These are phyloP conservation scores for Lentinula boryana DNA, from an alignment of 768 basidiomycete genomes.

Conservation along the genomic window DNA sequence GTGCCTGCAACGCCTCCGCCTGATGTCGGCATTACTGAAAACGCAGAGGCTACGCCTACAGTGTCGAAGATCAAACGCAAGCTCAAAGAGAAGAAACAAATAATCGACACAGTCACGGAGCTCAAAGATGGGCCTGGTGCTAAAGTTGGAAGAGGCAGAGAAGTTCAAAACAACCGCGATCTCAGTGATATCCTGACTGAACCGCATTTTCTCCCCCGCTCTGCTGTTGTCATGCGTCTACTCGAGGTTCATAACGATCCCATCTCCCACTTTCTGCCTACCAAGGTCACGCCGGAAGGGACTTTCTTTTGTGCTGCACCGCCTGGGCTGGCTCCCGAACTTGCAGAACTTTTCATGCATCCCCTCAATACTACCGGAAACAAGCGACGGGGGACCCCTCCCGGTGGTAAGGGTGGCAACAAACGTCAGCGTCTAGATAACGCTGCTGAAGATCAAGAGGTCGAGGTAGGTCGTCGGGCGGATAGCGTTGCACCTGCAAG, in stretches of 20 bases:
- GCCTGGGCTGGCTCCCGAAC: conserved; percentile 75
- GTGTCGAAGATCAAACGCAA: conserved; percentile 42
- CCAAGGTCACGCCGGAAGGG: conserved; percentile 63
- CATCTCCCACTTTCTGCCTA: conserved; percentile 79
- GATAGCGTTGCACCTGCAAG: conserved; percentile 56
- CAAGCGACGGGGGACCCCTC: conserved; percentile 57
- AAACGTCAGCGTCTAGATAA: conserved; percentile 52
- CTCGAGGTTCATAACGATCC: conserved; percentile 85
- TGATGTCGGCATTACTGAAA: conserved; percentile 28
- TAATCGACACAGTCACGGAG: conserved; percentile 88
- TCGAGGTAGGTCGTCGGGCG: conserved; percentile 70
- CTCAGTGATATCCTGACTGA: conserved; percentile 71
- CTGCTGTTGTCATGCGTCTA: conserved; percentile 79
- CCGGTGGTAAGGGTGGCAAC: conserved; percentile 52
- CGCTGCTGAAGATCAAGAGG: conserved; percentile 52
- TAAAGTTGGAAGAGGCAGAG: conserved; percentile 49
- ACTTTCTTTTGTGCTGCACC: conserved; percentile 82
- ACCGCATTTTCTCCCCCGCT: conserved; percentile 82
- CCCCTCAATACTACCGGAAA: conserved; percentile 46
- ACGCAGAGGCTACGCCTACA: conserved; percentile 17
- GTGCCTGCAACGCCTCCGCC: conserved; percentile 76
- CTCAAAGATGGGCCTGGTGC: conserved; percentile 55
- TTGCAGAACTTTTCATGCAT: conserved; percentile 80
- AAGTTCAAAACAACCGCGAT: conserved; percentile 45
- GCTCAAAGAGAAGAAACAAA: conserved; percentile 74